Percentiles rank a stretch among this genome's conserved stretches.
These are phyloP conservation scores for Baorangia bicolor DNA, from an alignment of 768 basidiomycete species.

Conservation along the genomic window DNA sequence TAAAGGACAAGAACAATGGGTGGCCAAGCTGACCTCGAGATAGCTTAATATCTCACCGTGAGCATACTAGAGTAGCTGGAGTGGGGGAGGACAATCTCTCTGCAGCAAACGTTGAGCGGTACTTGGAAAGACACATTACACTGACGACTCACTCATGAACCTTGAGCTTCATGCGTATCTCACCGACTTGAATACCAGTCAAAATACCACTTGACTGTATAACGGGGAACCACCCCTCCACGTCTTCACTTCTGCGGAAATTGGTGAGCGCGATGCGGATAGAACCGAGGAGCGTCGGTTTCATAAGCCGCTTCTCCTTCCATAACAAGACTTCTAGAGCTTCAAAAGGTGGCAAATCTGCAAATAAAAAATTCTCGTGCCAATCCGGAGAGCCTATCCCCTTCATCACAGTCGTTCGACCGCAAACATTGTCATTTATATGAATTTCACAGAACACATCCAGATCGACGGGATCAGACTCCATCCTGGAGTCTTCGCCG, in stretches of 20 bases:
- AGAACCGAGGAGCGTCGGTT: conserved; percentile 56
- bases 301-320: conserved; percentile 64
- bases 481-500: conserved; percentile 36
- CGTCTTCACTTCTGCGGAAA: conserved; percentile 68
- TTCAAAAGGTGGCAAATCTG: conserved; percentile 78
- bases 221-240: conserved; percentile 88
- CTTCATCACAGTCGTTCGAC: conserved; percentile 72
- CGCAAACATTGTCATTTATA: conserved; percentile 63
- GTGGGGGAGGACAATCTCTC: conserved; percentile 78
- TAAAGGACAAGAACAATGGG: conserved; percentile 1
- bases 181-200: conserved; percentile 65
- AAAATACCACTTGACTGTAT: conserved; percentile 48
- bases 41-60: conserved; percentile 41
- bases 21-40: background rate
- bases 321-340: conserved; percentile 66
- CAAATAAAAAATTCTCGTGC: conserved; percentile 76
- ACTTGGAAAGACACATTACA: background rate
- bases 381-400: conserved; percentile 69
- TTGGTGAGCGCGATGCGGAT: conserved; percentile 64
- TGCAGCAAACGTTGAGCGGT: conserved; percentile 27
- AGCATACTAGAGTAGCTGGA: conserved; percentile 60
- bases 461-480: conserved; percentile 56
- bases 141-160: conserved; percentile 65
- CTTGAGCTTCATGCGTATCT: conserved; percentile 67
- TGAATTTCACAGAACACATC: conserved; percentile 81